These are phyloP conservation scores for Penicillium freii DNA, from an alignment of 2,329 filamentous ascomycete species.

Conservation along the genomic window DNA sequence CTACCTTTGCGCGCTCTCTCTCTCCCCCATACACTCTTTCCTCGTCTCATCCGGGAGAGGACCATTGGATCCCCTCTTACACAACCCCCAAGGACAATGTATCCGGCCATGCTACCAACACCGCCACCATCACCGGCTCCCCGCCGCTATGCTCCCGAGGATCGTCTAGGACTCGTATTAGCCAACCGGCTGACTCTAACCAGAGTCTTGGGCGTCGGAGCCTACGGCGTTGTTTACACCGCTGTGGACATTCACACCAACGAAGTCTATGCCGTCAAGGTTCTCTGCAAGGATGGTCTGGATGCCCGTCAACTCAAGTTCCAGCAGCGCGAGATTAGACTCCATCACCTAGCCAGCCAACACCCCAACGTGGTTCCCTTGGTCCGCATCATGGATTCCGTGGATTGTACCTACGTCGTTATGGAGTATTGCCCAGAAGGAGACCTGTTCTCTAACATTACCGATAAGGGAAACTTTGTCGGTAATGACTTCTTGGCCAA, in stretches of 20 bases:
- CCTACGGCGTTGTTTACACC: constrained; percentile 94
- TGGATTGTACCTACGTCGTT: constrained; percentile 92
- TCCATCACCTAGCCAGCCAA: constrained; percentile 84
- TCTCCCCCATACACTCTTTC: background rate
- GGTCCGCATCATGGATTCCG: constrained; percentile 86
- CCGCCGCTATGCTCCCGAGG: constrained; percentile 68
- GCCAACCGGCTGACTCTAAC: constrained; percentile 80
- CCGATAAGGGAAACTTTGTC: constrained; percentile 87
- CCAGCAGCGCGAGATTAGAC: constrained; percentile 86
- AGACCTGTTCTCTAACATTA: constrained; percentile 96
- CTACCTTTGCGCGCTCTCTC: constrained; percentile 13
- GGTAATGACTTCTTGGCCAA: constrained; percentile 87
- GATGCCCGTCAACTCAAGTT: constrained; percentile 84
- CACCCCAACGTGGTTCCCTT: constrained; percentile 94
- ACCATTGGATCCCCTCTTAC: background rate
- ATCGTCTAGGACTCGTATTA: constrained; percentile 79
- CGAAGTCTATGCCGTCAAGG: constrained; percentile 90
- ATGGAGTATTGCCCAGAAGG: constrained; percentile 97
- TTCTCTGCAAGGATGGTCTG: constrained; percentile 88
- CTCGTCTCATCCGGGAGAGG: constrained; percentile 1
- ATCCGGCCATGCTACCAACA: constrained; percentile 47
- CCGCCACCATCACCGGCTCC: constrained; percentile 45
- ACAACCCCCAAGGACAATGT: constrained; percentile 32
- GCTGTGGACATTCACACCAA: constrained; percentile 80
- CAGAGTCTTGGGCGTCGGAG: constrained; percentile 83